These are phyloP conservation scores for Fusarium transvaalense DNA, from an alignment of 2,329 filamentous ascomycete species.

Conservation along the genomic window DNA sequence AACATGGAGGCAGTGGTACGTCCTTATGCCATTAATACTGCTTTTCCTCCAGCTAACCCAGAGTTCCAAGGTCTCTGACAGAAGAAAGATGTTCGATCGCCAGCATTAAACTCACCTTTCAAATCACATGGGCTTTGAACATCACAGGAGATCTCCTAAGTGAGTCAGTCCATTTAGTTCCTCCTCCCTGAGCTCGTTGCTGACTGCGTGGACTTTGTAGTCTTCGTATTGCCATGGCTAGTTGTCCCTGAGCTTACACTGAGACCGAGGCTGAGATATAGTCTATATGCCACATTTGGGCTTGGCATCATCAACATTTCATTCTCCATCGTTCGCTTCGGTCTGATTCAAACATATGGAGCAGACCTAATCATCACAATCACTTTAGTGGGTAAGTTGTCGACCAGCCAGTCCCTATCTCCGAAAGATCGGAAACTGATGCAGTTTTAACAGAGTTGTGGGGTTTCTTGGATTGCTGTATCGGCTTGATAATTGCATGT, in stretches of 20 bases:
- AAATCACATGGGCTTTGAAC: constrained; percentile 22
- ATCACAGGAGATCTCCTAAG: constrained; percentile 23
- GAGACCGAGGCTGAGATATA: constrained; percentile 1
- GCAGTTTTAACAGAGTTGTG: not conserved
- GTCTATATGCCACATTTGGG: constrained; percentile 25
- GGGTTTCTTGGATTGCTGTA: constrained; percentile 15
- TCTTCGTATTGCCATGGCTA: constrained; percentile 32
- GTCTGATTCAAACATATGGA: not conserved
- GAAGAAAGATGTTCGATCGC: not conserved
- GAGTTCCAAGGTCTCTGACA: not conserved
- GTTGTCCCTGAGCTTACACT: constrained; percentile 22
- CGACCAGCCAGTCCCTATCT: fast-evolving
- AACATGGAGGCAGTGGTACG: constrained; percentile 14
- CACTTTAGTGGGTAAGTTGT: constrained; percentile 11
- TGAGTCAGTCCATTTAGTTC: not conserved
- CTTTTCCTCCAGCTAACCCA: not conserved
- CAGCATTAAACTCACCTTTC: not conserved
- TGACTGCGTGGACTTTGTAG: not conserved
- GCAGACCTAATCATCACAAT: constrained; percentile 7
- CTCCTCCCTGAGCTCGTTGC: fast-evolving
- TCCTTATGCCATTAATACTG: not conserved
- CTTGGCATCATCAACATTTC: constrained; percentile 26
- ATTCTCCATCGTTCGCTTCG: constrained; percentile 17
- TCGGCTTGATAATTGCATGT: constrained; percentile 24
- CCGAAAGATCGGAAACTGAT: fast-evolving